phyloP scores from a whole-genome alignment of 352 stramenopile species.

The Pythium biforme region DNA sequence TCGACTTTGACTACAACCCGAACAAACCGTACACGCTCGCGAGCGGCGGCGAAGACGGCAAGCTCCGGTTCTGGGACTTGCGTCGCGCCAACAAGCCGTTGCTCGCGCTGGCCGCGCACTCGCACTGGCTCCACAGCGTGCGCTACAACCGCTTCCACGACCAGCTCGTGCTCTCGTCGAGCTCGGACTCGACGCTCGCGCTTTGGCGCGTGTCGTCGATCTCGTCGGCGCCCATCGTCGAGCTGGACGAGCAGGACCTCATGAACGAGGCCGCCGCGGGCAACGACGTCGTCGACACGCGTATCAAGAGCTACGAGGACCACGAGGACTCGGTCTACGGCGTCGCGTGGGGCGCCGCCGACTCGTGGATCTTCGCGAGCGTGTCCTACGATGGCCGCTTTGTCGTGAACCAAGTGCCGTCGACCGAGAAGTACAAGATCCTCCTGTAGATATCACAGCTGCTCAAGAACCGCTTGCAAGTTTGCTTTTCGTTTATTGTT shows the following conservation, averaged over 20 bases:
- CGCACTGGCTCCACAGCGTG: constrained; percentile 90
- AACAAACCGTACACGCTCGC: constrained; percentile 94
- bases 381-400: constrained; percentile 95
- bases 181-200: constrained; percentile 92
- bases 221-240: constrained; percentile 94
- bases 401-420: constrained; percentile 95
- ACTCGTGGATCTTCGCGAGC: constrained; percentile 96
- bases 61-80: constrained; percentile 98
- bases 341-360: constrained; percentile 90
- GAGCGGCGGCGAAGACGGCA: constrained; percentile 92
- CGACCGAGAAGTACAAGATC: constrained; percentile 99
- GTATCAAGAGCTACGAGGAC: constrained; percentile 91
- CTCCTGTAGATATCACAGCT: constrained; percentile 92
- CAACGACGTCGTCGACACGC: constrained; percentile 60
- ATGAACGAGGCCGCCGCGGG: constrained; percentile 61
- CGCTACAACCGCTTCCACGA: constrained; percentile 99
- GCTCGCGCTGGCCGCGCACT: constrained; percentile 88
- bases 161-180: constrained; percentile 93
- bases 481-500: constrained; percentile 32
- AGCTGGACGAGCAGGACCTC: constrained; percentile 85
- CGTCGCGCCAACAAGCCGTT: constrained; percentile 76
- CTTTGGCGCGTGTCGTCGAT: constrained; percentile 97
- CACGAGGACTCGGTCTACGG: constrained; percentile 94
- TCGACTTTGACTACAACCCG: constrained; percentile 97
- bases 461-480: background rate